A percentile compares a stretch with the other conserved stretches of the same genome.
Evolutionary conservation across 2,329 filamentous ascomycete species (phyloP).

Genomic region (Cladosporium sp.): DNA sequence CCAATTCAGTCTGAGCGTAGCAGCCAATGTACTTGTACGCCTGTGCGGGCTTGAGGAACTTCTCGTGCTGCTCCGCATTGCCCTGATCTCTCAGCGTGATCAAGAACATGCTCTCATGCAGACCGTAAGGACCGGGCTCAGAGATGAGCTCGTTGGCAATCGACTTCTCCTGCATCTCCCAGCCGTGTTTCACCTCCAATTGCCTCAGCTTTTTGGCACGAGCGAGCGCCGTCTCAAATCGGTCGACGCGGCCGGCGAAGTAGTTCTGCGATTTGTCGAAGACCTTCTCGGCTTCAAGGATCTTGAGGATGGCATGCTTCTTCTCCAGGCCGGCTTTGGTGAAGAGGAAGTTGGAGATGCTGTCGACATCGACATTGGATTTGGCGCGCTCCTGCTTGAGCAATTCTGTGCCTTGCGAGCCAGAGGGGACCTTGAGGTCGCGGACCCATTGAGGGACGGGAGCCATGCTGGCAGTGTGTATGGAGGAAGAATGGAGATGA

Average conservation of each 20-base stretch:
- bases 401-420: constrained; percentile 63
- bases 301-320: constrained; percentile 54
- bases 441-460: constrained; percentile 59
- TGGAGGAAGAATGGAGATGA: too few relatives aligned
- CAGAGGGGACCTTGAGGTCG: constrained; percentile 54
- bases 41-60: constrained; percentile 63
- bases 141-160: constrained; percentile 63
- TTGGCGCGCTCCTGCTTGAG: constrained; percentile 61
- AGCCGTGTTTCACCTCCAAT: constrained; percentile 60
- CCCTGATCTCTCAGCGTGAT: constrained; percentile 66
- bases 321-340: constrained; percentile 58
- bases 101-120: constrained; percentile 67
- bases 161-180: constrained; percentile 58
- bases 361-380: constrained; percentile 61
- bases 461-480: constrained; percentile 24
- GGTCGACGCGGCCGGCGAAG: constrained; percentile 62
- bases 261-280: constrained; percentile 77
- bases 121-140: constrained; percentile 67
- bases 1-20: constrained; percentile 75
- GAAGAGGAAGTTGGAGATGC: constrained; percentile 63
- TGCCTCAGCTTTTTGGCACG: constrained; percentile 65
- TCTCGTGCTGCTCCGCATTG: constrained; percentile 65
- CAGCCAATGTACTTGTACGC: constrained; percentile 70
- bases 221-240: constrained; percentile 63
- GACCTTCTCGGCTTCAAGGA: constrained; percentile 61